Evolutionary conservation across 2,329 filamentous ascomycete genomes (phyloP), one percentile per base, ranked within the genome.

Genomic region (Hymenoscyphus albidus): DNA sequence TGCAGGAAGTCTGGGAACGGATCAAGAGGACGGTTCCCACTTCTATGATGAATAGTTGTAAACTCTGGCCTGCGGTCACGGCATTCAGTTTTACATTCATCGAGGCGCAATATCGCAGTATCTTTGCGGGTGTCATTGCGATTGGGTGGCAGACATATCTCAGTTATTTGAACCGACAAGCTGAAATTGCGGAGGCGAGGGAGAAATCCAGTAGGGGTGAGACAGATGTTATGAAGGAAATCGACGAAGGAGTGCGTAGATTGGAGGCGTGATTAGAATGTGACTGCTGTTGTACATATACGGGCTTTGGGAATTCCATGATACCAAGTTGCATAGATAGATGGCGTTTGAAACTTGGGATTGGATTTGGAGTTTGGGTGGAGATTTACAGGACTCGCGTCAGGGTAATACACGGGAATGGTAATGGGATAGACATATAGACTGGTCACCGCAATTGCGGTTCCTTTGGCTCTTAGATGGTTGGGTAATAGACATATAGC

Each of bases 61-160:
- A 96, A 79, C 77, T 97, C 31, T 97, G 93, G 93, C 94, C 93
- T 0, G 86, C 87, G 0, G 89, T 96, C 16, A 96, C 90, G 14
- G 92, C 92, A 0, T 88, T 97, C 74, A 93, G 84, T 76, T 96
- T 97, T 73, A 87, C 89, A n/a, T 95, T 92, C 72, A 80, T 97
- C 4, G 86, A 88, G 32, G 81, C 92, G 58, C 87, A 94, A 73
- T 94, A 92, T 77, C 82, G 93, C 60, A 91, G 87, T 71, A 83
- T 96, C 16, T 95, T 97, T 70, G 86, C 89, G 0, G 92, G 91
- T 1, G 79, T 89, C 6, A 84, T 96, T 69, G 91, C 92, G 0
- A 89, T 97, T 61, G 91, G 90, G 0, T 97, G 93, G 93, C 93
- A 97, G 83, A 93, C 92, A 0, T 97, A 97, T 80, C 74, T 97